Conservation (phyloP, 176 grass and related monocot genomes). For the Cenchrus purpureus region DNA sequence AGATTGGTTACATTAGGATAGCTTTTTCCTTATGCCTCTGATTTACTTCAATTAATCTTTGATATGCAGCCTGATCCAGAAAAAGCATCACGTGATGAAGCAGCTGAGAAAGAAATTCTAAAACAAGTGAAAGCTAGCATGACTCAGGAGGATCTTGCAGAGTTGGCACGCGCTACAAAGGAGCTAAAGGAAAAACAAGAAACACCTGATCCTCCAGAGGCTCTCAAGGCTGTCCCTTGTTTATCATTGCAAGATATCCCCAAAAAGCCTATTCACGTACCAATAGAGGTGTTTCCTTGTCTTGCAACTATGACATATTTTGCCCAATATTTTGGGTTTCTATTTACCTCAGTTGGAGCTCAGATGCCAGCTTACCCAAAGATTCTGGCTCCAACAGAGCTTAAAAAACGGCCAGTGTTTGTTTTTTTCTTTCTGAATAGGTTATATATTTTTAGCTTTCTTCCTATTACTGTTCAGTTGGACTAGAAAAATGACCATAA, state of each 20-base stretch:
- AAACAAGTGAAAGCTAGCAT: constrained; percentile 83
- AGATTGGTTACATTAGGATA: constrained; percentile 18
- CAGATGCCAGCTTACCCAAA: background rate
- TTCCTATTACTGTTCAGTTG: constrained; percentile 28
- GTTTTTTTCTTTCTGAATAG: constrained; percentile 16
- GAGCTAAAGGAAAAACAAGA: constrained; percentile 94
- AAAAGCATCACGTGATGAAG: constrained; percentile 85
- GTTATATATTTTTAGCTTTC: constrained; percentile 17
- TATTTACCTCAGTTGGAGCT: background rate
- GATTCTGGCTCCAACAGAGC: constrained; percentile 3
- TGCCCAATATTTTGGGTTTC: background rate
- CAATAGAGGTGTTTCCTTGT: constrained; percentile 71
- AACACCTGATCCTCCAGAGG: constrained; percentile 96
- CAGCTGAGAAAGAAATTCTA: constrained; percentile 80
- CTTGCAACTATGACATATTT: constrained; percentile 9
- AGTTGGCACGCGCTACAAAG: constrained; percentile 84
- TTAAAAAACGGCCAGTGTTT: background rate
- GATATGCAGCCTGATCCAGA: constrained; percentile 86
- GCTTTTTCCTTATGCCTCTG: constrained; percentile 7
- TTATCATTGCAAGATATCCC: constrained; percentile 91
- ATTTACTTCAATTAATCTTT: constrained; percentile 7
- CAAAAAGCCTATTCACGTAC: constrained; percentile 79
- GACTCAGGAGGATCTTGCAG: constrained; percentile 89
- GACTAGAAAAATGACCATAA: background rate
- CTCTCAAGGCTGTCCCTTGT: constrained; percentile 87